These are phyloP conservation scores for Picochlorum sp. DNA, from an alignment of 139 green algal species.

Conservation along the genomic window DNA sequence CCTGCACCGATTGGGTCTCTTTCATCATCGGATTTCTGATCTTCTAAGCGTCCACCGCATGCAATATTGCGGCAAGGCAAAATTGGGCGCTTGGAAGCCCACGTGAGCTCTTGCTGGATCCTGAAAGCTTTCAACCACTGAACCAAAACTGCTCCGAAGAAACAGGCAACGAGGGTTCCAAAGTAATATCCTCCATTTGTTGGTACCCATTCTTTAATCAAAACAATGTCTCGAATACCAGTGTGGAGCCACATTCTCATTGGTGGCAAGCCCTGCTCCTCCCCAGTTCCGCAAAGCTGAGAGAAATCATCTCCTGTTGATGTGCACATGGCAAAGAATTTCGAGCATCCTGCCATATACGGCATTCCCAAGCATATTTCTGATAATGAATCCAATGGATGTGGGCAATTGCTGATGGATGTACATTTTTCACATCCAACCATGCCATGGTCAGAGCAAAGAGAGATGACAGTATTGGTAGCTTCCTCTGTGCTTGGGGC, in stretches of 20 bases:
- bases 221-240: constrained; percentile 22
- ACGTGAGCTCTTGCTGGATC: constrained; percentile 12
- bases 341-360: constrained; percentile 12
- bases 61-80: background rate
- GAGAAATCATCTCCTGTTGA: constrained; percentile 15
- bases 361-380: constrained; percentile 14
- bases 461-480: background rate
- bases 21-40: background rate
- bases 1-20: background rate
- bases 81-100: constrained; percentile 3
- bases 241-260: constrained; percentile 32
- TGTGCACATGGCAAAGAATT: constrained; percentile 20
- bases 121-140: constrained; percentile 19
- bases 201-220: constrained; percentile 31
- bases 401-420: constrained; percentile 7
- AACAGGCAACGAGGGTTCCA: constrained; percentile 19
- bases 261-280: background rate
- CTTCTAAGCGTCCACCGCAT: background rate
- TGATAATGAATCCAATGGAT: constrained; percentile 10
- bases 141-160: constrained; percentile 8
- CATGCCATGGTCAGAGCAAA: constrained; percentile 12
- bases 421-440: constrained; percentile 17
- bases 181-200: constrained; percentile 17
- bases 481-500: constrained; percentile 6
- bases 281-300: constrained; percentile 6